Evolutionary conservation across 257 asterid genomes (phyloP).

Genomic region (Solanum arcanum): DNA sequence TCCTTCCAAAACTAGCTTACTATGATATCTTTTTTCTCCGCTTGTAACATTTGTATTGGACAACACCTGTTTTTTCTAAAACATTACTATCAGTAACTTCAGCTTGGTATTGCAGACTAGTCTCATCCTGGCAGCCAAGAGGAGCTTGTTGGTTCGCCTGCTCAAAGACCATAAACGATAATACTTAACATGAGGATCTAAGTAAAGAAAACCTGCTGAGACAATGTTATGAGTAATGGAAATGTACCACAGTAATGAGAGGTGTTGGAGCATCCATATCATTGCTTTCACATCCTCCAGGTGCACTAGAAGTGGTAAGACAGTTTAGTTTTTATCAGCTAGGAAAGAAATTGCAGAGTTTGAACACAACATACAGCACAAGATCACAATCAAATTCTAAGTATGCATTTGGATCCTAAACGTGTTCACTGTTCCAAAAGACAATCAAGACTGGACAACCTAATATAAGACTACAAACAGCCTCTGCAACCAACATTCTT

Average conservation of each 20-base stretch:
- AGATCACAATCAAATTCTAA: not conserved
- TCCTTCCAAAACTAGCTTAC: not conserved
- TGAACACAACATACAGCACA: not conserved
- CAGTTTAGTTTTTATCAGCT: not conserved
- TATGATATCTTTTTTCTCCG: not conserved
- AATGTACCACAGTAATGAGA: not conserved
- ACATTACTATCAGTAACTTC: not conserved
- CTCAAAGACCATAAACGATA: not conserved
- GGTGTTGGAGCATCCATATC: not conserved
- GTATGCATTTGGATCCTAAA: not conserved
- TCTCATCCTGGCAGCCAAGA: not conserved
- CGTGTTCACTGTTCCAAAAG: not conserved
- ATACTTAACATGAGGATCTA: not conserved
- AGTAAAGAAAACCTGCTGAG: not conserved
- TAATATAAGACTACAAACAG: not conserved
- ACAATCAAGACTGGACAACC: not conserved
- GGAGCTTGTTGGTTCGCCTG: not conserved
- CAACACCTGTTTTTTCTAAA: not conserved
- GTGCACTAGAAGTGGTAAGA: not conserved
- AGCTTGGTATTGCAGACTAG: not conserved
- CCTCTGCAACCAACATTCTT: not conserved
- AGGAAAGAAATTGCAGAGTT: not conserved
- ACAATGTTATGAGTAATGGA: not conserved
- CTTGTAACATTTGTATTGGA: not conserved
- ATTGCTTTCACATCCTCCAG: not conserved